phyloP scores from a whole-genome alignment of 2,329 filamentous ascomycete genomes.

The Coniochaeta sp. region DNA sequence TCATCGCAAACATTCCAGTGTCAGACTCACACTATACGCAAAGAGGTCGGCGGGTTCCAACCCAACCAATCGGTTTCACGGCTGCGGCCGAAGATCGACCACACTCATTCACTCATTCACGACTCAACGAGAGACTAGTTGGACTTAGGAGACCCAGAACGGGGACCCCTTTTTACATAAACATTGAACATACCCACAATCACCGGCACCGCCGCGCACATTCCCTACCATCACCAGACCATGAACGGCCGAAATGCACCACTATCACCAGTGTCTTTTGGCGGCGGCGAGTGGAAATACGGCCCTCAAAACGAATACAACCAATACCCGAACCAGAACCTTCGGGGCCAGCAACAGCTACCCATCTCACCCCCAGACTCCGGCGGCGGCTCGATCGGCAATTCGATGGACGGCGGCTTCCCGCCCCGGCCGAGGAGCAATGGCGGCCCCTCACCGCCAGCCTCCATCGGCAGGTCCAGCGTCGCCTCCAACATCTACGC shows the following conservation, averaged over 20 bases:
- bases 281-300: conserved; percentile 80
- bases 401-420: conserved; percentile 55
- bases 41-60: not conserved
- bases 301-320: conserved; percentile 30
- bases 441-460: conserved; percentile 73
- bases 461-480: conserved; percentile 80
- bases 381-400: conserved; percentile 47
- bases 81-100: not conserved
- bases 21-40: not conserved
- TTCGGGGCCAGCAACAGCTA: conserved; percentile 37
- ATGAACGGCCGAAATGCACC: conserved; percentile 72
- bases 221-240: conserved; percentile 21
- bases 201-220: not conserved
- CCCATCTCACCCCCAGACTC: conserved; percentile 66
- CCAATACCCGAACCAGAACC: conserved; percentile 45
- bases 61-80: not conserved
- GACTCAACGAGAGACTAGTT: not conserved
- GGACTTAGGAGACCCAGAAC: too few species aligned
- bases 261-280: conserved; percentile 75
- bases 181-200: not conserved
- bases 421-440: conserved; percentile 47
- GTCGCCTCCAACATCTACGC: conserved; percentile 67
- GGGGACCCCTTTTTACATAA: not conserved
- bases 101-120: not conserved
- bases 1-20: not conserved